phyloP scores from a whole-genome alignment of 202 grass and related monocot species.

The Zoysia matrella region DNA sequence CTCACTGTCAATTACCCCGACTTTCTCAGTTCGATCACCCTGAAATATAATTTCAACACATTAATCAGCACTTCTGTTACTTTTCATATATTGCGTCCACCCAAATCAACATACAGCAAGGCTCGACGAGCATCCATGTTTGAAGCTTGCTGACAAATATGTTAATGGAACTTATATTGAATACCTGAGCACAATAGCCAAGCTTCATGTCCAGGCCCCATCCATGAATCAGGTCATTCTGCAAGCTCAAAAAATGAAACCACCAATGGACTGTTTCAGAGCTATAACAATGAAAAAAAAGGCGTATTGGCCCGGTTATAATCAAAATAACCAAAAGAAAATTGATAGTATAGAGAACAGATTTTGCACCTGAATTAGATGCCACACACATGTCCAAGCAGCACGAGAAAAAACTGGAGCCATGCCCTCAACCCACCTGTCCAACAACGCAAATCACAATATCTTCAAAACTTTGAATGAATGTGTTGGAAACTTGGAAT shows the following conservation, averaged over 20 bases:
- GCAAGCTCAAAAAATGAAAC: slow-evolving; percentile 8
- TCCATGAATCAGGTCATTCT: slow-evolving; percentile 99
- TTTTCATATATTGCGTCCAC: slow-evolving; percentile 1
- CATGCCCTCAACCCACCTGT: slow-evolving; percentile 99
- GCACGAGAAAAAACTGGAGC: slow-evolving; percentile 70
- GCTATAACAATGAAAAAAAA: background rate
- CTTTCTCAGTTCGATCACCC: too few species aligned
- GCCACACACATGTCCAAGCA: too few species aligned
- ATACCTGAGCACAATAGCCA: slow-evolving; percentile 97
- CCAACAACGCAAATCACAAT: slow-evolving; percentile 30
- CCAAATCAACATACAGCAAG: background rate
- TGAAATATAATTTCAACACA: slow-evolving; percentile 50
- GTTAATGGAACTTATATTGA: slow-evolving; percentile 7
- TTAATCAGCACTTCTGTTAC: slow-evolving; percentile 18
- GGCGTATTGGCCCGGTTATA: too few species aligned
- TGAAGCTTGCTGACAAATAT: slow-evolving; percentile 12
- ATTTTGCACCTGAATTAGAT: too few species aligned
- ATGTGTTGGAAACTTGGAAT: background rate
- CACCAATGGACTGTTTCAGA: background rate
- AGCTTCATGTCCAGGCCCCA: slow-evolving; percentile 99
- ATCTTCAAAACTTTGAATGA: slow-evolving; percentile 18
- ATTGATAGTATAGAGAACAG: too few species aligned
- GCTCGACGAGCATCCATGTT: background rate
- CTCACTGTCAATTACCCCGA: slow-evolving; percentile 69
- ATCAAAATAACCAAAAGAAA: too few species aligned